Evolutionary conservation across 2,329 filamentous ascomycete genomes (phyloP).

Genomic region (Neonectria coccinea): DNA sequence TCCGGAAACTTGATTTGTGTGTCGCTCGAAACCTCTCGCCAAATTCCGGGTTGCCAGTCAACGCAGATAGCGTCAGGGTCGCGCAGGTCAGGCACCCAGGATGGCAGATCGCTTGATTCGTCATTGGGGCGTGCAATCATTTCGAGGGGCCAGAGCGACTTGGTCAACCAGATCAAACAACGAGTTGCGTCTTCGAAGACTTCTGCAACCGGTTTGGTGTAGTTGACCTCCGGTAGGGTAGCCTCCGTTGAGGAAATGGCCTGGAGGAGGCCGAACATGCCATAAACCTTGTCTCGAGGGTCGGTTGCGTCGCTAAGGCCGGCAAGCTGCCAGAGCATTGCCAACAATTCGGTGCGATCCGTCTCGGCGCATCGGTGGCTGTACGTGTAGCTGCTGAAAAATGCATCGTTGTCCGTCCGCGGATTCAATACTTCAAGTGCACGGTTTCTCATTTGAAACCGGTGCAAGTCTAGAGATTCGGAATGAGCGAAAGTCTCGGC

Average conservation of each 20-base stretch:
- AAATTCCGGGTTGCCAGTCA: background rate
- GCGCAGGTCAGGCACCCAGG: background rate
- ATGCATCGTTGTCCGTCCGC: background rate
- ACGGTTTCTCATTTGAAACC: conserved; percentile 3
- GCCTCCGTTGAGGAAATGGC: background rate
- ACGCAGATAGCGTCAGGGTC: background rate
- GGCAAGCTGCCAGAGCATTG: conserved; percentile 7
- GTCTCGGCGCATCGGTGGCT: background rate
- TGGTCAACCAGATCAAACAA: conserved; percentile 6
- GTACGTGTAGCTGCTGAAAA: background rate
- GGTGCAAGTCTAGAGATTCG: background rate
- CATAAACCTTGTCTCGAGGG: conserved; percentile 9
- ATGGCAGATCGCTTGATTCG: background rate
- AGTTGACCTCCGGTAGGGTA: conserved; percentile 3
- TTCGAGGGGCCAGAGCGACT: conserved; percentile 4
- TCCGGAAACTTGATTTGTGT: background rate
- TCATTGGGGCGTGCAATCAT: background rate
- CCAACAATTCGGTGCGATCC: background rate
- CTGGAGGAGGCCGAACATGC: conserved; percentile 9
- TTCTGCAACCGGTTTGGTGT: conserved; percentile 6
- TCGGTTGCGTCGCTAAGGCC: conserved; percentile 3
- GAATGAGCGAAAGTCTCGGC: background rate
- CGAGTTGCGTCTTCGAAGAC: conserved; percentile 11
- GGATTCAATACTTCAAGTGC: background rate
- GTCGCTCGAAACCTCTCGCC: background rate